Base-by-base conservation (phyloP, 73 alveolate species). In the Halteria grandinella region DNA sequence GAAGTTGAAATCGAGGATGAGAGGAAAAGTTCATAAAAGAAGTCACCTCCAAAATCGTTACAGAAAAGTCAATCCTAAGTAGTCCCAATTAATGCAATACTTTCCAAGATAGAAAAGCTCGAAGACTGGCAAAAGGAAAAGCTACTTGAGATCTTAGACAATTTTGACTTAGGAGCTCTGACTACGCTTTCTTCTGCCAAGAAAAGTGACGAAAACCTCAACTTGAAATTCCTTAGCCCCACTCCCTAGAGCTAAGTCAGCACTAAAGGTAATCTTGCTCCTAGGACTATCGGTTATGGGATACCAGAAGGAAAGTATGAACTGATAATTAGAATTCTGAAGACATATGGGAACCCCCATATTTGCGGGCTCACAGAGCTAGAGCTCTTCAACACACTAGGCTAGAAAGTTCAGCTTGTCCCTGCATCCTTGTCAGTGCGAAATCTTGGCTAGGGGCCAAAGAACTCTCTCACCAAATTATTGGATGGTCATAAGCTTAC, bases 321-420 rank as follows among this genome's bases (percentile, higher is more conserved):
- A 37, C 23, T 88, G 17, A 54, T 43, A 37, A 34, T 92, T 0
- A 84, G 91, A 75, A 87, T 92, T 5, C 73, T 89, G 20, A 69
- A 91, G 29, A 92, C 98, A 0, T 92, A 92, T 90, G 98, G 98
- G 4, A 76, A 86, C 55, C 87, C 94, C 34, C 89, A 87, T 48
- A 10, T 79, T 24, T 87, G 86, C 12, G 98, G 98, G 10, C 75
- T 92, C 20, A 92, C 98, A 7, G 98, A 92, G 51, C 89, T 92
- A 1, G 94, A 92, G 77, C 39, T 89, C 17, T 92, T 72, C 55
- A 52, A 55, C 41, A 33, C 5, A 14, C 54, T 60, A 10, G 87
- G 86, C 0, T 63, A 70, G 21, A 78, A 85, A 44, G 76, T 92
- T 5, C 36, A 23, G 34, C 31, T 92, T 14, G 78, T 76, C 14